phyloP scores from a whole-genome alignment of 345 rosid species.

The Brassica rapa region DNA sequence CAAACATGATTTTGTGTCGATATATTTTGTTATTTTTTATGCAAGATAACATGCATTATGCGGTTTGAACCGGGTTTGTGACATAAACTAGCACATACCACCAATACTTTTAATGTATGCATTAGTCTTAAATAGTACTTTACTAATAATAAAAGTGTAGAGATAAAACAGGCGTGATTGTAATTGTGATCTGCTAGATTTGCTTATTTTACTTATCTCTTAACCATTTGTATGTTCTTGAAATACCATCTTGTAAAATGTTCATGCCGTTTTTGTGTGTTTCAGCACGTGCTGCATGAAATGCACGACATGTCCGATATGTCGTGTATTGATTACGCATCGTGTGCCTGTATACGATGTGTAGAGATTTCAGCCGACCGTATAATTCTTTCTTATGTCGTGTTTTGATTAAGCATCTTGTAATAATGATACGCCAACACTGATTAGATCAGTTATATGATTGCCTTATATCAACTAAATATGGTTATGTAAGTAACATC shows the following conservation, averaged over 20 bases:
- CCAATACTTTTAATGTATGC: not conserved
- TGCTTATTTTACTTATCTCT: not conserved
- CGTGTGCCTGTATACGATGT: slow-evolving; percentile 65
- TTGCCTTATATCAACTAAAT: not conserved
- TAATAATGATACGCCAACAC: not conserved
- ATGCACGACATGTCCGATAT: slow-evolving; percentile 81
- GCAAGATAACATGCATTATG: not conserved
- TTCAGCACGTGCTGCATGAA: slow-evolving; percentile 76
- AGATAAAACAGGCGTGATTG: not conserved
- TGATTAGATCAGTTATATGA: not conserved
- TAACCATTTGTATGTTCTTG: not conserved
- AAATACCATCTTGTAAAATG: not conserved
- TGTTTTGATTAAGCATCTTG: not conserved
- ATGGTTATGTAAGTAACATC: not conserved
- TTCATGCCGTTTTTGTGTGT: not conserved
- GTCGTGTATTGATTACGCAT: slow-evolving; percentile 71
- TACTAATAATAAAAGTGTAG: not conserved
- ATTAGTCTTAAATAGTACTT: not conserved
- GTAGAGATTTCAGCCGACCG: slow-evolving; percentile 31
- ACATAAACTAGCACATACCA: not conserved
- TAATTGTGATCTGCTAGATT: not conserved
- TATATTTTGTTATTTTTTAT: not conserved
- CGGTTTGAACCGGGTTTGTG: not conserved
- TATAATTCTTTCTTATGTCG: not conserved
- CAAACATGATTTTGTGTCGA: not conserved